phyloP scores from a whole-genome alignment of 306 rosid species.

The Pterocarpus macrocarpus region DNA sequence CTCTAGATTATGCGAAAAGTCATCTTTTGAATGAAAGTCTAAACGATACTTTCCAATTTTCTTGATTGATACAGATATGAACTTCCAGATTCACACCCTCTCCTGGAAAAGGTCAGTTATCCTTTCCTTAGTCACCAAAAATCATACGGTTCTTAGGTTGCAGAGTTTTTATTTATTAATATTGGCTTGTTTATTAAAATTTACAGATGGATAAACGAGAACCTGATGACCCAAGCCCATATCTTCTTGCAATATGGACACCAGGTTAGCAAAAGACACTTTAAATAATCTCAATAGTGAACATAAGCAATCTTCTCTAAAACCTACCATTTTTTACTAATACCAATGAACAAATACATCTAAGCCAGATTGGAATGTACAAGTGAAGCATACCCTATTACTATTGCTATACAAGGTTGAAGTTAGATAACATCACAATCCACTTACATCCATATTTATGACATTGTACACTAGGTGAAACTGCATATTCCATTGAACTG shows the following conservation, averaged over 20 bases:
- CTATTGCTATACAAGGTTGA: slow-evolving; percentile 27
- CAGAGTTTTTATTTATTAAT: slow-evolving; percentile 14
- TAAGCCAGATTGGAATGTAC: slow-evolving; percentile 30
- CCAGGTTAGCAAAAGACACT: slow-evolving; percentile 73
- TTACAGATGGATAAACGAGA: slow-evolving; percentile 85
- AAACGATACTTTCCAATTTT: slow-evolving; percentile 37
- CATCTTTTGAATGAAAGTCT: slow-evolving; percentile 38
- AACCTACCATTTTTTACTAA: slow-evolving; percentile 23
- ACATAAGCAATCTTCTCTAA: slow-evolving; percentile 22
- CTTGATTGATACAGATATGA: slow-evolving; percentile 78
- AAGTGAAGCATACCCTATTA: slow-evolving; percentile 26
- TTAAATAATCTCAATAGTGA: slow-evolving; percentile 34
- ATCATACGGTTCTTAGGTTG: slow-evolving; percentile 33
- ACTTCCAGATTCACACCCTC: slow-evolving; percentile 97
- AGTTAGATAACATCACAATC: slow-evolving; percentile 31
- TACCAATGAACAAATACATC: slow-evolving; percentile 29
- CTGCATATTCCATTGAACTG: slow-evolving; percentile 71
- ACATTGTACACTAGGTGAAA: slow-evolving; percentile 69
- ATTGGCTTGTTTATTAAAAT: slow-evolving; percentile 35
- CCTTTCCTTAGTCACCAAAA: slow-evolving; percentile 38
- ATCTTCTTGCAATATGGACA: slow-evolving; percentile 96
- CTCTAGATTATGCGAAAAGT: slow-evolving; percentile 27
- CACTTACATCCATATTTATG: slow-evolving; percentile 31
- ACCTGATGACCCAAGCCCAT: slow-evolving; percentile 96
- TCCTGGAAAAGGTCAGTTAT: slow-evolving; percentile 72